Conservation (phyloP, 345 rosid genomes). For the Rhodomyrtus tomentosa region DNA sequence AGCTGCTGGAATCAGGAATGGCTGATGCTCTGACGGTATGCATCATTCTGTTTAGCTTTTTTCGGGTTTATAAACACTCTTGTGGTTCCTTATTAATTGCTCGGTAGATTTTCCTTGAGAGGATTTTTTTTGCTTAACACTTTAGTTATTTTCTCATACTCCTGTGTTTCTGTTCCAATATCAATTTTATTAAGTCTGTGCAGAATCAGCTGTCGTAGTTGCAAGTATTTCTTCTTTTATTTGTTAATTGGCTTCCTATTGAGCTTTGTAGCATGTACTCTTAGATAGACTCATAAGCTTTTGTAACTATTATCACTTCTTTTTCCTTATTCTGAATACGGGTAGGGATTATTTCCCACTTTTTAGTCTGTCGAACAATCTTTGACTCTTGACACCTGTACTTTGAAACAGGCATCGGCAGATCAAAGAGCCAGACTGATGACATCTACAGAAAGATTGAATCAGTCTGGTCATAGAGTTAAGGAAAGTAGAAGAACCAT, state of each 20-base stretch:
- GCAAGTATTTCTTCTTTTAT: neutral
- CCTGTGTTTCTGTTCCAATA: neutral
- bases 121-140: neutral
- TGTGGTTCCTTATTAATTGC: neutral
- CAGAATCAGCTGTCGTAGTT: neutral
- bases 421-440: conserved; percentile 83
- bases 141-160: neutral
- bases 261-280: neutral
- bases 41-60: neutral
- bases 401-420: conserved; percentile 52
- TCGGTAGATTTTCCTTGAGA: neutral
- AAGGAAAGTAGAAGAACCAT: conserved; percentile 85
- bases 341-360: neutral
- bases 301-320: neutral
- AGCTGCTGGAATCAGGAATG: conserved; percentile 66
- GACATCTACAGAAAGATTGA: conserved; percentile 71
- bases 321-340: neutral
- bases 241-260: neutral
- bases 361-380: neutral
- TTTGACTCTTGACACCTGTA: neutral
- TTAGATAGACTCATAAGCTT: neutral
- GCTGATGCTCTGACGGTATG: conserved; percentile 50
- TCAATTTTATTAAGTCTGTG: neutral
- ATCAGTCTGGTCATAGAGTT: conserved; percentile 53
- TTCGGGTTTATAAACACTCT: neutral